A percentile compares a stretch with the other conserved stretches of the same genome.
Conservation (phyloP, 148 eudicot genomes). For the Amaranthus cruentus region DNA sequence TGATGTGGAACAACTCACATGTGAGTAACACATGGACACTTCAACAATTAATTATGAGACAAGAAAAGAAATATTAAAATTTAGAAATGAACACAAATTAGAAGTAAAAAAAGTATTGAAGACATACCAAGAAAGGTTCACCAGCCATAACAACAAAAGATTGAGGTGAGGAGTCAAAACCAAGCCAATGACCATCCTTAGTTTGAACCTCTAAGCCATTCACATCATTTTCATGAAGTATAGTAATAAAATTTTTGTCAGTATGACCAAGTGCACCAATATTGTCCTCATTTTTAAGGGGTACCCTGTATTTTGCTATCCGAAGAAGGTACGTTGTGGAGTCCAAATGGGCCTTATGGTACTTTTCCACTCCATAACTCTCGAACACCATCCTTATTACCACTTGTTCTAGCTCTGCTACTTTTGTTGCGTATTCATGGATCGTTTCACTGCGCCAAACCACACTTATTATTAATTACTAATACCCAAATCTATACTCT, state of each 20-base stretch:
- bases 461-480: too few relatives aligned
- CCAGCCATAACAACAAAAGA: constrained; percentile 54
- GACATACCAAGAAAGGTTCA: constrained; percentile 41
- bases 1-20: too few relatives aligned
- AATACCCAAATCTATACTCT: too few relatives aligned
- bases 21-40: too few relatives aligned
- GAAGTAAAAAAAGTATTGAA: too few relatives aligned
- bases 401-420: constrained; percentile 33
- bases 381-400: constrained; percentile 42
- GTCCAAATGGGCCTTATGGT: constrained; percentile 25
- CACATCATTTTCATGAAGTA: constrained; percentile 47
- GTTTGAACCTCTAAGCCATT: constrained; percentile 48
- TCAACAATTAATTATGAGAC: not conserved
- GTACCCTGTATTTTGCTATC: constrained; percentile 37
- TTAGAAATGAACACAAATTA: not conserved
- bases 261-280: constrained; percentile 40
- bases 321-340: constrained; percentile 39
- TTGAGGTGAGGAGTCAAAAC: constrained; percentile 28
- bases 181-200: constrained; percentile 49
- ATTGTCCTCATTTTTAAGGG: constrained; percentile 19
- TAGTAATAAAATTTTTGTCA: constrained; percentile 44
- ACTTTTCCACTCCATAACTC: constrained; percentile 46
- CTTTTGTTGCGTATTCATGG: constrained; percentile 33
- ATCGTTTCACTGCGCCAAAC: constrained; percentile 26
- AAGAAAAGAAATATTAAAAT: not conserved